These are phyloP conservation scores for Lentinula raphanica DNA, from an alignment of 768 basidiomycete species.

Conservation along the genomic window DNA sequence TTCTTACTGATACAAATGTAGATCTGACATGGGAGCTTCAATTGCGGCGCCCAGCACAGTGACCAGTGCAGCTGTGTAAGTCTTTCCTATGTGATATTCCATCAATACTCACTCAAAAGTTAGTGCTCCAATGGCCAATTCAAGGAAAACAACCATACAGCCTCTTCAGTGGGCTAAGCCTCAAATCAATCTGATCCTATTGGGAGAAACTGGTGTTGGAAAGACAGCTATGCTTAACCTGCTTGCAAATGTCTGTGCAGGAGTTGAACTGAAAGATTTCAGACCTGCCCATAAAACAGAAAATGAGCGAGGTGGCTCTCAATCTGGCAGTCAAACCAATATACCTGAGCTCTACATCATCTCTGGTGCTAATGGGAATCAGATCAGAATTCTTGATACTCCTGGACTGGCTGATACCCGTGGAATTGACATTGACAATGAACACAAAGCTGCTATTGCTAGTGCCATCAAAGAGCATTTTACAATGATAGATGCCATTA, in stretches of 20 bases:
- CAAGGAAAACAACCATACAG: not conserved
- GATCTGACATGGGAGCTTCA: no score
- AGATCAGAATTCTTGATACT: slow-evolving; percentile 21
- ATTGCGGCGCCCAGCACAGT: no score
- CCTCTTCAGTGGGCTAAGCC: not conserved
- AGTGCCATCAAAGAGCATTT: slow-evolving; percentile 16
- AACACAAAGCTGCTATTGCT: slow-evolving; percentile 21
- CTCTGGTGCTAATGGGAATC: not conserved
- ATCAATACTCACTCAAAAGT: no score
- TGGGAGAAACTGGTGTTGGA: no score
- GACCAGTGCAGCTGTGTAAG: no score
- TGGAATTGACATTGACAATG: slow-evolving; percentile 18
- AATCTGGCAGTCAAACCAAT: not conserved
- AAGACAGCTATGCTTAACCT: not conserved
- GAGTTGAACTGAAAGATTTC: not conserved
- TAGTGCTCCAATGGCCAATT: no score
- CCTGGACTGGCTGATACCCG: slow-evolving; percentile 26
- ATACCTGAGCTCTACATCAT: not conserved
- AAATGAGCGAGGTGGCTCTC: not conserved
- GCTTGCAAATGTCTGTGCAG: not conserved
- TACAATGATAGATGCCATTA: slow-evolving; percentile 17
- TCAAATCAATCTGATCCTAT: not conserved
- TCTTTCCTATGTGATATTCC: no score
- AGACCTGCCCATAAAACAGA: not conserved
- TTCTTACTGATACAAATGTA: no score